phyloP scores from a whole-genome alignment of 805 yeast species.

The Starmerella bombicola region DNA sequence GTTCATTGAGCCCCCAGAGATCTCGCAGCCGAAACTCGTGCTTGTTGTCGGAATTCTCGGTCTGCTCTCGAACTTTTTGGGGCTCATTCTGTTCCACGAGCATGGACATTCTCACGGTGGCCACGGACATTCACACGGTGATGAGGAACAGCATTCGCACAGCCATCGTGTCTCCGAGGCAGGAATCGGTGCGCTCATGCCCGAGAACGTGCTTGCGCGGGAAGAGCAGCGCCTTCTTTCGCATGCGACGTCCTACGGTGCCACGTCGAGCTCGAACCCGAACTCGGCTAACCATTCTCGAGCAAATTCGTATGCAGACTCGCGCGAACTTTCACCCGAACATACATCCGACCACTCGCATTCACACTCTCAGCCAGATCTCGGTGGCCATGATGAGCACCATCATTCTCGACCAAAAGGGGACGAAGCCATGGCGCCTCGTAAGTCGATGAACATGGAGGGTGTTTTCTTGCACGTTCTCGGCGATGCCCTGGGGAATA shows the following conservation, averaged over 20 bases:
- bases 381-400: slow-evolving; percentile 24
- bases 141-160: slow-evolving; percentile 9
- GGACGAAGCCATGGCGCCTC: slow-evolving; percentile 22
- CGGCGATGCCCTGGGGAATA: slow-evolving; percentile 91
- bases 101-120: slow-evolving; percentile 42
- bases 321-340: slow-evolving; percentile 1
- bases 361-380: slow-evolving; percentile 1
- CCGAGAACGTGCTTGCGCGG: slow-evolving; percentile 20
- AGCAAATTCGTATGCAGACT: not conserved
- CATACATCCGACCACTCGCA: not conserved
- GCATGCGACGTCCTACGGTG: slow-evolving; percentile 13
- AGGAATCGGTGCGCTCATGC: slow-evolving; percentile 10
- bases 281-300: not conserved
- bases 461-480: slow-evolving; percentile 92
- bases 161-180: not conserved
- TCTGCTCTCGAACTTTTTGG: slow-evolving; percentile 65
- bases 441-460: slow-evolving; percentile 83
- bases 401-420: slow-evolving; percentile 25
- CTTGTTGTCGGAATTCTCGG: slow-evolving; percentile 77
- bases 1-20: slow-evolving; percentile 63
- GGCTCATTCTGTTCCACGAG: slow-evolving; percentile 70
- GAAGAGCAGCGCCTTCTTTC: slow-evolving; percentile 21
- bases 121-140: slow-evolving; percentile 23
- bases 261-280: slow-evolving; percentile 7
- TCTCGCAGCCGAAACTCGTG: slow-evolving; percentile 72